A percentile compares a stretch with the other conserved stretches of the same genome.
phyloP scores from a whole-genome alignment of 2,329 filamentous ascomycete species.

The Penicillium sp. region DNA sequence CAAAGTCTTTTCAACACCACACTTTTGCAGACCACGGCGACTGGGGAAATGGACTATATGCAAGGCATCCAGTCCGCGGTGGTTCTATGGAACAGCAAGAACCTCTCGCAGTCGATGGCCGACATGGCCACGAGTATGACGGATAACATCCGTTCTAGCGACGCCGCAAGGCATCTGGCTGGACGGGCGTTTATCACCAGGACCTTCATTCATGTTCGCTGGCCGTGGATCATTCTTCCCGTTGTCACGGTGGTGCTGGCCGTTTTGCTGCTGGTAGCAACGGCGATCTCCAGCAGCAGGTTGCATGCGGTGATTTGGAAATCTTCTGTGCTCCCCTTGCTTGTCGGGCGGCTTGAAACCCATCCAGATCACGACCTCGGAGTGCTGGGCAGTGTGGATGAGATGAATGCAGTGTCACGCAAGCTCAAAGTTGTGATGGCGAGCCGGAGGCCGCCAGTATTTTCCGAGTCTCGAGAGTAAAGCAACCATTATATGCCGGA shows the following conservation, averaged over 20 bases:
- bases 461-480: too few relatives aligned
- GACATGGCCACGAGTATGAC: conserved; percentile 18
- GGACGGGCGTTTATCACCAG: conserved; percentile 23
- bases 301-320: conserved; percentile 6
- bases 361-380: too few relatives aligned
- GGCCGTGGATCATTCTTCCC: conserved; percentile 33
- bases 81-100: too few relatives aligned
- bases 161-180: conserved; percentile 5
- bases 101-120: conserved; percentile 1
- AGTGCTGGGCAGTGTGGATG: too few relatives aligned
- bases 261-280: conserved; percentile 21
- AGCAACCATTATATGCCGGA: too few relatives aligned
- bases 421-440: too few relatives aligned
- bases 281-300: conserved; percentile 1
- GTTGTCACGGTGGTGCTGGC: conserved; percentile 18
- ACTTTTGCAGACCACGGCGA: too few relatives aligned
- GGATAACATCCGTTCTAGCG: conserved; percentile 14
- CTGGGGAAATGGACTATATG: too few relatives aligned
- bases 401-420: too few relatives aligned
- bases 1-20: conserved; percentile 1
- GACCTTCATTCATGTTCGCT: conserved; percentile 31
- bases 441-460: too few relatives aligned
- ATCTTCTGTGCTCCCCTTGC: conserved; percentile 14
- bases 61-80: too few relatives aligned
- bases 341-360: too few relatives aligned